phyloP scores from a whole-genome alignment of 768 basidiomycete species.

The Suillus ampliporus region DNA sequence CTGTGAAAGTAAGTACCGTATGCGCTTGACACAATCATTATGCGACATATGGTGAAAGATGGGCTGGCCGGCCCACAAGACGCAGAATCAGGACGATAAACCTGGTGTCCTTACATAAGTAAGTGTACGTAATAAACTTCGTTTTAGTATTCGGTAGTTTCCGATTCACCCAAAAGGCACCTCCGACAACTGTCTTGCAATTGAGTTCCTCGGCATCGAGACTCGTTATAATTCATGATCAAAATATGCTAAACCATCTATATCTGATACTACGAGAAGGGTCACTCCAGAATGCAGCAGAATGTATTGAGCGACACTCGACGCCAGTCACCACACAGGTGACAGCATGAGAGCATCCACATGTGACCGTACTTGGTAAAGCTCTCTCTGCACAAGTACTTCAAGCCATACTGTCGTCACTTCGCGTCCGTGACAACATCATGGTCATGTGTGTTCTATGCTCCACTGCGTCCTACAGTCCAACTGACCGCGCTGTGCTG shows the following conservation, averaged over 20 bases:
- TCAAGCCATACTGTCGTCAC: not conserved
- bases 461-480: not conserved
- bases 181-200: not conserved
- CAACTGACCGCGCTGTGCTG: not conserved
- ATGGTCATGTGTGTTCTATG: not conserved
- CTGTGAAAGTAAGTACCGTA: too few species aligned
- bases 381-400: not conserved
- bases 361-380: too few species aligned
- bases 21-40: too few species aligned
- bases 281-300: not conserved
- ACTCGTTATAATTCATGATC: not conserved
- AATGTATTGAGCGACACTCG: not conserved
- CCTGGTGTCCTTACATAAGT: too few species aligned
- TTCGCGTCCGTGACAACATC: not conserved
- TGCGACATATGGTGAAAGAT: too few species aligned
- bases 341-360: too few species aligned
- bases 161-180: too few species aligned
- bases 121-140: too few species aligned
- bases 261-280: not conserved
- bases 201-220: not conserved
- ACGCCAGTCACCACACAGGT: not conserved
- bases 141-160: too few species aligned
- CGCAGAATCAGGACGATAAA: too few species aligned
- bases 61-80: too few species aligned
- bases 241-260: not conserved